These are phyloP conservation scores for Symmetrospora coprosmae DNA, from an alignment of 768 basidiomycete genomes.

Conservation along the genomic window DNA sequence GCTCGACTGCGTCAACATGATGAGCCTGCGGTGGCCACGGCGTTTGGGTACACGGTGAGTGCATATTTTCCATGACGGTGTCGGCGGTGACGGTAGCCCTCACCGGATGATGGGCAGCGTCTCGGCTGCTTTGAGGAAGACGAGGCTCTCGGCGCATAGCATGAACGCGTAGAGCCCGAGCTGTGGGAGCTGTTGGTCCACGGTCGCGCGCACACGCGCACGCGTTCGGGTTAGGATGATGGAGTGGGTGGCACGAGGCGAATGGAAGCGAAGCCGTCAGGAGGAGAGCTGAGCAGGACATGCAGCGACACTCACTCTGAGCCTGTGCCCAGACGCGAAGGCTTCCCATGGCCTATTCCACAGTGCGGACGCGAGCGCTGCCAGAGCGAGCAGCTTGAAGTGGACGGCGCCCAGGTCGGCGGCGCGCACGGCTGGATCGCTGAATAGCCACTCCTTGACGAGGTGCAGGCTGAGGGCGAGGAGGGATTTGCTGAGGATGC, in stretches of 20 bases:
- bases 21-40: conserved; percentile 23
- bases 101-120: conserved; percentile 13
- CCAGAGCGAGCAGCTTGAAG: not conserved
- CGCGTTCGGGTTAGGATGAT: not conserved
- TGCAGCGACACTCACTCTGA: not conserved
- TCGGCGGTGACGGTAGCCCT: not conserved
- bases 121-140: not conserved
- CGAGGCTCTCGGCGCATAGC: not conserved
- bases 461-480: conserved; percentile 29
- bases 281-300: too few relatives aligned
- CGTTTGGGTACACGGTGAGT: too few relatives aligned
- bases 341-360: conserved; percentile 8
- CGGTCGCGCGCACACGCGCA: not conserved
- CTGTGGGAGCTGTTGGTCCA: conserved; percentile 1
- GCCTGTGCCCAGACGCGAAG: not conserved
- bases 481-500: conserved; percentile 30
- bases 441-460: conserved; percentile 30
- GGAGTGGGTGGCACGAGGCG: too few relatives aligned
- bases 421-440: conserved; percentile 10
- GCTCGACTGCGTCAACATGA: conserved; percentile 27
- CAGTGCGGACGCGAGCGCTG: not conserved
- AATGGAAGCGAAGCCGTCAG: too few relatives aligned
- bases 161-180: not conserved
- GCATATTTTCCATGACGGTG: too few relatives aligned
- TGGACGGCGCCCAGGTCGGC: conserved; percentile 4